These are phyloP conservation scores for Globisporangium uncinulatum DNA, from an alignment of 352 stramenopile genomes.

Conservation along the genomic window DNA sequence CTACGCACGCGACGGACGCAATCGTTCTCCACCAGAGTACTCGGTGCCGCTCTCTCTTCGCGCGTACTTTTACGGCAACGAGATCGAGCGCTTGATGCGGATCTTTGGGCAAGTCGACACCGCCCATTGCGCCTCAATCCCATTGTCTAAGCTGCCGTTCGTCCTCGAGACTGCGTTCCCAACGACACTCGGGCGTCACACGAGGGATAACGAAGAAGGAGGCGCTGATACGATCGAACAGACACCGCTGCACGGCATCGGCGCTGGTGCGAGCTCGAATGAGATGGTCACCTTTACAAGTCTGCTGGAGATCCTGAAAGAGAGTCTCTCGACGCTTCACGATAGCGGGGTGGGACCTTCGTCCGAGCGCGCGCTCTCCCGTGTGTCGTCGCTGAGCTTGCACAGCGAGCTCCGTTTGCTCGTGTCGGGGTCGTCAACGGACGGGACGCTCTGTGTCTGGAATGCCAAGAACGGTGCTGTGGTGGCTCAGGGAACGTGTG, in stretches of 20 bases:
- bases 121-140: slow-evolving; percentile 7
- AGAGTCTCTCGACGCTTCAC: slow-evolving; percentile 14
- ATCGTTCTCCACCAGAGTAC: slow-evolving; percentile 9
- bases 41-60: slow-evolving; percentile 24
- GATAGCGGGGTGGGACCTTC: neutral
- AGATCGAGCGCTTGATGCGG: slow-evolving; percentile 26
- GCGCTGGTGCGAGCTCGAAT: too few relatives aligned
- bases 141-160: slow-evolving; percentile 9
- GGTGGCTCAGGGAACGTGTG: slow-evolving; percentile 15
- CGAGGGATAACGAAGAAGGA: too few relatives aligned
- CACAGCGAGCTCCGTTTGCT: slow-evolving; percentile 20
- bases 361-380: neutral
- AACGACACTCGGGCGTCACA: neutral
- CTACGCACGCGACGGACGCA: neutral
- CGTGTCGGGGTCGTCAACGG: slow-evolving; percentile 23
- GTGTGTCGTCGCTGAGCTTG: slow-evolving; percentile 26
- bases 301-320: slow-evolving; percentile 22
- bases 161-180: slow-evolving; percentile 23
- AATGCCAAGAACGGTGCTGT: slow-evolving; percentile 34
- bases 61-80: slow-evolving; percentile 25
- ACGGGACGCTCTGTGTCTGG: slow-evolving; percentile 42
- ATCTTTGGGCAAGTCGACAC: slow-evolving; percentile 20
- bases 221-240: too few relatives aligned
- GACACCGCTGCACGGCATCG: too few relatives aligned
- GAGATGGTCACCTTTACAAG: slow-evolving; percentile 21